Evolutionary conservation across 1,139 yeast genomes (phyloP), one percentile per base, ranked within the genome.

Genomic region (Hemisphaericaspora xylofermentans): DNA sequence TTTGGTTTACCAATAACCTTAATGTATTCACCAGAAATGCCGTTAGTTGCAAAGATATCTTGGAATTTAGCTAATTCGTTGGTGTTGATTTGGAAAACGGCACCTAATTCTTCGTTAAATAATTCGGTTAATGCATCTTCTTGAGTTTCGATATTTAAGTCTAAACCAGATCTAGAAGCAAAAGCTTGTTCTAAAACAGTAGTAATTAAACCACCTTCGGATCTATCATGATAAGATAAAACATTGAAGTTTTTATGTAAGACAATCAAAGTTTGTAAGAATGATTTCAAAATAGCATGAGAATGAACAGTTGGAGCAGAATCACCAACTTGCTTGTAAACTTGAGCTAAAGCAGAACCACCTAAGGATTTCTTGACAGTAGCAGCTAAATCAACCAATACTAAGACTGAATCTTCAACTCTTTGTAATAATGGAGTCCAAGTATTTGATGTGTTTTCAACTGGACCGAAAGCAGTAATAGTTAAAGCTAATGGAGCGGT

Each of bases 281-380:
- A 86, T 16, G 78, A 68, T 66, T 84, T 86, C 53, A 94, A 74
- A 2, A 78, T 49, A 30, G 62, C 52, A 51, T 82, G 68, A 44
- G 87, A 83, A 57, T 84, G 89, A 40, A 91, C 96, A 43, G 84
- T 82, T 54, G 98, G 98, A 30, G 89, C 80, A 35, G 74, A 66
- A 61, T 87, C 71, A 45, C 98, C 98, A 45, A 91, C 80, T 66
- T 87, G 86, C 50, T 81, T 80, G 72, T 82, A 93, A 32, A 88
- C 98, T 69, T 94, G 99, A 28, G 97, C 91, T 50, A 93, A 71
- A 6, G 97, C 95, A 22, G 98, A 88, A 37, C 95, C 98, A 56
- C 98, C 99, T 43, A 94, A 73, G 2, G 87, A 66, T 52, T 76
- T 77, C 22, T 74, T 62, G 48, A 67, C 72, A 26, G 70, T 72